Base-by-base conservation (phyloP, 176 grass and related monocot species). In the Aegilops longissima region DNA sequence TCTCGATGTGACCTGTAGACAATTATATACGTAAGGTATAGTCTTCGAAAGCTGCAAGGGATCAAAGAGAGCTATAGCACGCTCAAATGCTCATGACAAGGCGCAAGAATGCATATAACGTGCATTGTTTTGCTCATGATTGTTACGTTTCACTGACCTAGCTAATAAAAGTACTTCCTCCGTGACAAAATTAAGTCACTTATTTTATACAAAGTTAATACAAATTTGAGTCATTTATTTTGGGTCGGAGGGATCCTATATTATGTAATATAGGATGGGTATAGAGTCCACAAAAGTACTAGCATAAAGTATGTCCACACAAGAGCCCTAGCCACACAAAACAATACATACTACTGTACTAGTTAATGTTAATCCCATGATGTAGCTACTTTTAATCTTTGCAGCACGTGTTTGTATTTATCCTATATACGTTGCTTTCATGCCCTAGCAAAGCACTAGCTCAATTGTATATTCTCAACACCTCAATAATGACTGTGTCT, bases 381-480 rank as follows among this genome's bases (percentile, higher is more conserved):
- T 18, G 18, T 9, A 52, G 44, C 11, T n/a, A 65, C 74, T 66
- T n/a, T 47, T 61, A 63, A 66, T n/a, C 25, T 56, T 91, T 82
- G 0, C 5, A 59, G 71, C 90, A 92, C 90, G 90, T 92, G 86
- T 31, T 77, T 52, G 61, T 85, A 82, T 56, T 56, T 73, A 42
- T 51, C 40, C 34, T 44, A 71, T 35, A 64, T 44, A 40, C 17
- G 83, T 92, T 82, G 82, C 90, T 92, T 82, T 92, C 90, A 88
- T 73, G 65, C 33, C 82, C 77, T 65, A 86, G 49, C 81, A 12
- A 61, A 44, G 73, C 90, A 88, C 77, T 70, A 56, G 81, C 77
- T 70, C 12, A 81, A 39, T 54, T 81, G 77, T 77, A 27, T 71
- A 54, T 70, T 85, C 85, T 85, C 85, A 88, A 77, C 77, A 14